Base-by-base conservation (phyloP, 2,329 filamentous ascomycete species). In the Knufia petricola region DNA sequence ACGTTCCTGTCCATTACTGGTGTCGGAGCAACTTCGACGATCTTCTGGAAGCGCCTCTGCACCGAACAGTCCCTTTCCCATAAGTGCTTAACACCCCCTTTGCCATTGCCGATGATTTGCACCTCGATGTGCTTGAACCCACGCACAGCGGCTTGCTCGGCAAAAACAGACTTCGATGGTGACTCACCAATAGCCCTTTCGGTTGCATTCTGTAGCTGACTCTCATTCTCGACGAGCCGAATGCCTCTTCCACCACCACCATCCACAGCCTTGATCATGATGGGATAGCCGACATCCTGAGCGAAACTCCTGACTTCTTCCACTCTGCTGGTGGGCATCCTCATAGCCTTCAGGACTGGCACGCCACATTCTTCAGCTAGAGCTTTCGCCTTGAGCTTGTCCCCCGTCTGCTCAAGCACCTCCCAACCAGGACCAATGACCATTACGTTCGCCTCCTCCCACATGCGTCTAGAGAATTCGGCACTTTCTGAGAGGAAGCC, bases 221-320 rank as follows among this genome's bases (percentile, higher is more conserved):
- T 61, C 31, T 69, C 63, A 19, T 60, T 58, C 1, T 63, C 62
- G 4, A 80, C 71, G 1, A 81, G 63, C 4, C 78, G 69, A 39
- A 82, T 81, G 0, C 78, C 79, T 13, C 77, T 63, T 0, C 79
- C 79, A 2, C 78, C 78, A 12, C 78, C 79, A 1, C 78, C 78
- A 59, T 81, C 78, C 2, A 81, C 74, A n/a, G 78, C 78, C 57
- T 82, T 82, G 38, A 82, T 65, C 74, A 81, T 79, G 37, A 80
- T 66, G 0, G 77, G 77, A 38, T 72, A 74, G 1, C 74, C 74
- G 12, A 69, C 64, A 19, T 63, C 41, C 2, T 59, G 72, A 62
- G 85, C 88, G 57, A 89, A 89, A 0, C 47, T 37, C 2, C 62
- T 59, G 3, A 77, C 68, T 3, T 70, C 64, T 21, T 67, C 62